Evolutionary conservation across 257 asterid species (phyloP).

Genomic region (Solanum gandarillasii): DNA sequence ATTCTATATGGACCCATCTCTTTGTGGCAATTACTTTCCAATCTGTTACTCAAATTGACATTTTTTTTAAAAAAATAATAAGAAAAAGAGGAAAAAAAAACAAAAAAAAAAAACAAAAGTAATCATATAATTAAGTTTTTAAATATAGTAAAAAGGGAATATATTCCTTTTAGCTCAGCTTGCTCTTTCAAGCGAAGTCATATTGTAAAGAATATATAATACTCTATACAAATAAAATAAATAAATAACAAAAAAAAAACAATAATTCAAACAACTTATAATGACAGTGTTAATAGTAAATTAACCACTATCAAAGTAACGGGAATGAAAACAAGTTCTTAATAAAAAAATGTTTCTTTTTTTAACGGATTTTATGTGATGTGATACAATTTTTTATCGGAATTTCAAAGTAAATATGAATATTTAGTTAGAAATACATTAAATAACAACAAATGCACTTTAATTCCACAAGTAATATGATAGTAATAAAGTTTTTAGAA

Average conservation of each 20-base stretch:
- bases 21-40: neutral
- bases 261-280: neutral
- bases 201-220: neutral
- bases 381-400: too few species aligned
- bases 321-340: neutral
- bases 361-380: too few species aligned
- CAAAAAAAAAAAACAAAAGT: neutral
- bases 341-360: neutral
- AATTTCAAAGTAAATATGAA: neutral
- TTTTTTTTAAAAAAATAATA: too few species aligned
- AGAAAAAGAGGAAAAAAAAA: neutral
- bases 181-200: neutral
- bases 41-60: neutral
- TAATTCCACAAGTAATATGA: too few species aligned
- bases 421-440: too few species aligned
- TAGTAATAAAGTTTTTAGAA: too few species aligned
- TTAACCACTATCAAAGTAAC: neutral
- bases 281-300: neutral
- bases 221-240: neutral
- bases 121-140: neutral
- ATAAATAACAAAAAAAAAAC: neutral
- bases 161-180: neutral
- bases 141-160: neutral
- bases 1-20: slow-evolving; percentile 17
- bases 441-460: too few species aligned